Percentiles rank a stretch among this genome's conserved stretches.
These are phyloP conservation scores for Metarhizium brunneum DNA, from an alignment of 2,329 filamentous ascomycete species.

Conservation along the genomic window DNA sequence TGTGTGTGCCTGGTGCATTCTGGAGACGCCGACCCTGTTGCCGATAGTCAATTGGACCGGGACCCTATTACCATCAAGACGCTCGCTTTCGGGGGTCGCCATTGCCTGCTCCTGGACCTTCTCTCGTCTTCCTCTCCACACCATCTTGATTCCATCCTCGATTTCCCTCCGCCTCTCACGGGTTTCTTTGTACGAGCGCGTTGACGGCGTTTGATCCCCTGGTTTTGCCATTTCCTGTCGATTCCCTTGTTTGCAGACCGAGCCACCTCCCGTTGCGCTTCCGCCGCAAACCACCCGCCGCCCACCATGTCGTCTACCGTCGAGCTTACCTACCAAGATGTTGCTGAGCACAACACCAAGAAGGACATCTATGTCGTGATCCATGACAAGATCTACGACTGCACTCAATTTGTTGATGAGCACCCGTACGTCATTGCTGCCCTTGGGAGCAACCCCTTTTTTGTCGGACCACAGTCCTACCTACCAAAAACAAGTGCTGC, in stretches of 20 bases:
- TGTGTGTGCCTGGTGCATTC: too few species aligned
- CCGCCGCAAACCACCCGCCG: not conserved
- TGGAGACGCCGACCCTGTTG: too few species aligned
- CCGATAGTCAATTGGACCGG: not conserved
- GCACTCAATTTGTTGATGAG: conserved; percentile 86
- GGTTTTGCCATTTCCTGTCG: not conserved
- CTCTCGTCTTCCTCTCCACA: conserved; percentile 1
- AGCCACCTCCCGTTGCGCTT: not conserved
- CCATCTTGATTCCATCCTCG: not conserved
- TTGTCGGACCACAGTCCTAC: not conserved
- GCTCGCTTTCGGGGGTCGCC: not conserved
- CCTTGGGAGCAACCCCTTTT: not conserved
- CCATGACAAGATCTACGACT: conserved; percentile 95
- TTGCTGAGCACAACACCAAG: conserved; percentile 82
- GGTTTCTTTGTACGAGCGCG: conserved; percentile 1
- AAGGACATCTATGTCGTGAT: conserved; percentile 88
- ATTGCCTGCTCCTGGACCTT: not conserved
- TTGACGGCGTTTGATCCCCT: not conserved
- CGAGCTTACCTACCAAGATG: conserved; percentile 68
- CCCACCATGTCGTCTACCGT: conserved; percentile 19
- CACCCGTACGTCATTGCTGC: conserved; percentile 59
- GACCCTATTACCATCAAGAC: not conserved
- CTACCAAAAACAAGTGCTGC: not conserved
- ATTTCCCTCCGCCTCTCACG: conserved; percentile 1
- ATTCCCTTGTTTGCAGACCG: not conserved